Evolutionary conservation across 352 stramenopile species (phyloP), one percentile per base, ranked within the genome.

Genomic region (Nothophytophthora sp.): DNA sequence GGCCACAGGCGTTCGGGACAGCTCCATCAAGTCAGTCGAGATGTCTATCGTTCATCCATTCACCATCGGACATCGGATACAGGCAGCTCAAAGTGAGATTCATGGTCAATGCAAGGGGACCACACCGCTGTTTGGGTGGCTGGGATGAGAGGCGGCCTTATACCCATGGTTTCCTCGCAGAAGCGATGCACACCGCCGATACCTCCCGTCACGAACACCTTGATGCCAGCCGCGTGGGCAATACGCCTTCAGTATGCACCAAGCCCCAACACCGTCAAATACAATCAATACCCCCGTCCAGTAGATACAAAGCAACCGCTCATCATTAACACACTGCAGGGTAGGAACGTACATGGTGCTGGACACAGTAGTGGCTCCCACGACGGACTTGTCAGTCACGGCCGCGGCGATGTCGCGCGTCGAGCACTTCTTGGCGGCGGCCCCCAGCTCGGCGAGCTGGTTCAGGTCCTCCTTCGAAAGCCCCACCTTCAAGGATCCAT

Each of bases 161-260:
- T 49, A 88, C 97, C 92, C 79, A 98, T 94, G 1, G 81, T 97
- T 39, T 90, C 65, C 65, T 98, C 89, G 28, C 77, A 95, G 53
- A 96, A 97, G 42, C 97, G 82, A 73, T 99, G 97, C 16, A 99
- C 97, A 16, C 97, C 97, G 39, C 96, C 96, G 56, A 98, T 98
- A 18, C 96, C 96, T 24, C 96, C 95, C 5, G 97, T 99, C 18
- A 98, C 97, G 76, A 99, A 99, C 35, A 99, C 96, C 28, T 86
- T 78, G 60, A 99, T 98, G 1, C 92, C 88, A 7, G 96, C 95
- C 10, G 88, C 69, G 65, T 98, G 84, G 11, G 97, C 97, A 34
- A 99, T 88, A 20, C 81, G 75, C 80, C 83, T 93, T 37, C 37
- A 50, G 41, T 12, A 51, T 15, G 5, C 25, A 35, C 2, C 19